Evolutionary conservation across 2,329 filamentous ascomycete species (phyloP).

Genomic region (Delphinella strobiligena): DNA sequence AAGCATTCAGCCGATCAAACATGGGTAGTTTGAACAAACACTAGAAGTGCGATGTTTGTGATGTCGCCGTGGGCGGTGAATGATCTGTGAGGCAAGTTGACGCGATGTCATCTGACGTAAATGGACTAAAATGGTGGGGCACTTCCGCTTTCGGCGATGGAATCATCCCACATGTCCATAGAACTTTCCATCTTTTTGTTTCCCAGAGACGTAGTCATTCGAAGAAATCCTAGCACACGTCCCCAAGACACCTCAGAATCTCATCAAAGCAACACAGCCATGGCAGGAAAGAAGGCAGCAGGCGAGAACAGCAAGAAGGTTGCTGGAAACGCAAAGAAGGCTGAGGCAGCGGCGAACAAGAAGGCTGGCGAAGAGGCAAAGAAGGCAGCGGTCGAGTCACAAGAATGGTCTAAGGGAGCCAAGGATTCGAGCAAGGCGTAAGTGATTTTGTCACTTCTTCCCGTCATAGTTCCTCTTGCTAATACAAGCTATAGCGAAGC

Average conservation of each 20-base stretch:
- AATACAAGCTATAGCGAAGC: constrained; percentile 51
- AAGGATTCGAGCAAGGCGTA: constrained; percentile 85
- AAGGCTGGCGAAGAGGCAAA: constrained; percentile 57
- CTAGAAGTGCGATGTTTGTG: too few relatives aligned
- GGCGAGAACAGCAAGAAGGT: constrained; percentile 80
- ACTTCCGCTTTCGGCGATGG: neutral
- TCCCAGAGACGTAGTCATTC: neutral
- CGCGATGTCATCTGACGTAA: neutral
- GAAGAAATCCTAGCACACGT: too few relatives aligned
- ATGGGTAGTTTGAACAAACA: neutral
- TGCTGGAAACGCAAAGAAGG: constrained; percentile 82
- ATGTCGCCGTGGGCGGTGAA: too few relatives aligned
- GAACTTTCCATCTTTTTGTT: neutral
- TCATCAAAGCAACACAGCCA: too few relatives aligned
- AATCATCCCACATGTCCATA: neutral
- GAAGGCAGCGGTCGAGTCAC: constrained; percentile 54
- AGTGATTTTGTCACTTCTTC: constrained; percentile 22
- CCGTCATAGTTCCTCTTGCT: constrained; percentile 1
- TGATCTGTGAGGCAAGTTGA: too few relatives aligned
- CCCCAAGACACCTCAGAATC: too few relatives aligned
- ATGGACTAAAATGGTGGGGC: neutral
- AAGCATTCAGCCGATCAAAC: too few relatives aligned
- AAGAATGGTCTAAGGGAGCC: constrained; percentile 72
- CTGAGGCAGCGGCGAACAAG: constrained; percentile 73
- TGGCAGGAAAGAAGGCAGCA: constrained; percentile 57